Evolutionary conservation across 2,329 filamentous ascomycete species (phyloP), one percentile per base, ranked within the genome.

Genomic region (Mariannaea sp.): DNA sequence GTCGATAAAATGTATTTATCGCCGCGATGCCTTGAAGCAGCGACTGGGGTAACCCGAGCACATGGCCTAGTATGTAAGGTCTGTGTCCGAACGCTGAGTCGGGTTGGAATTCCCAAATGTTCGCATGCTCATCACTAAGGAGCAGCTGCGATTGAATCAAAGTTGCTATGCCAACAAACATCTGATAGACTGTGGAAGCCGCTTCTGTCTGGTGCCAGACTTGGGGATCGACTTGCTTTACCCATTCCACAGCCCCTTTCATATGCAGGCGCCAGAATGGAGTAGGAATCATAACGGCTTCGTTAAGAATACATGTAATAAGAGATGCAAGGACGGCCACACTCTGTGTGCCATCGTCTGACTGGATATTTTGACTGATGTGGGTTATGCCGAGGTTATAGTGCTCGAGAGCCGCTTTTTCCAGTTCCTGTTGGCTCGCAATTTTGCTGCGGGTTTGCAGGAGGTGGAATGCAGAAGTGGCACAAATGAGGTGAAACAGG

Each of bases 361-460:
- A 56, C 4, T 53, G 61, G 2, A 65, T 65, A 3, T 64, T 65
- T 6, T 61, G 55, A 7, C 61, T 52, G 0, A 65, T 50, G 5
- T 65, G 62, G 1, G 54, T 57, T 12, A 65, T 65, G 24, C 52
- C 62, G 2, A 64, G 38, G 16, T 65, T 65, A 14, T 65, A 62
- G 12, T 65, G 62, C 16, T 65, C 62, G 2, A 65, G 49, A 0
- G 59, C 62, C 3, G 65, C 40, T 3, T 59, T 64, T 19, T 65
- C 62, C 0, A 65, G 57, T 2, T 39, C 39, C 0, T 52, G 48
- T 17, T 45, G 48, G 0, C 59, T 43, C 1, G 54, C 57, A 4
- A 55, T 24, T 0, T 47, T 43, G 1, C 16, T 40, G 2, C 50
- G 40, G 9, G 54, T 62, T 13, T 50, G 53, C 1, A 59, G 49